Evolutionary conservation across 2,329 filamentous ascomycete genomes (phyloP).

Genomic region (Epicoccum sorghinum): DNA sequence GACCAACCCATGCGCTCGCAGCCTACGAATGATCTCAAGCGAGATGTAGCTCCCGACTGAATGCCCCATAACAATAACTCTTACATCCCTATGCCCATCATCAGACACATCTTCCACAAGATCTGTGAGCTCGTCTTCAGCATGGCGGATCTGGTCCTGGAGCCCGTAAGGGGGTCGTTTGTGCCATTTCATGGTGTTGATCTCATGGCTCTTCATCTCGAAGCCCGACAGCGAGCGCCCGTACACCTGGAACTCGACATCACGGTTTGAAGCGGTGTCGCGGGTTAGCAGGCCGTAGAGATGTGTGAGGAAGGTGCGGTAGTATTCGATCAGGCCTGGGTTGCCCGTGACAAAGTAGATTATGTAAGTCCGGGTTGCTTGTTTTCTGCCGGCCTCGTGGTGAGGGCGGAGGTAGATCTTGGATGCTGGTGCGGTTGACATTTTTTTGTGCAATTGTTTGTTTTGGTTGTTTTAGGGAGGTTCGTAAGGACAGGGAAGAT

Average conservation of each 20-base stretch:
- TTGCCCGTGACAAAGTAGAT: conserved; percentile 79
- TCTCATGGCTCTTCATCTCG: conserved; percentile 37
- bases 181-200: conserved; percentile 30
- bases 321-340: conserved; percentile 77
- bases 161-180: conserved; percentile 50
- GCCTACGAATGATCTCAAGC: conserved; percentile 49
- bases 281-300: conserved; percentile 61
- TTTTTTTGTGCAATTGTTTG: neutral
- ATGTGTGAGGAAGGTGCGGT: conserved; percentile 67
- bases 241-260: conserved; percentile 45
- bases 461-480: conserved; percentile 3
- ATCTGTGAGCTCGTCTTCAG: conserved; percentile 51
- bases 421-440: conserved; percentile 22
- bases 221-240: conserved; percentile 53
- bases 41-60: conserved; percentile 55
- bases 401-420: conserved; percentile 34
- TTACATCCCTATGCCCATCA: conserved; percentile 33
- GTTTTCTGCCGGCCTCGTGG: conserved; percentile 26
- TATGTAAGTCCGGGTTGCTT: conserved; percentile 51
- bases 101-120: conserved; percentile 42
- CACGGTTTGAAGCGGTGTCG: conserved; percentile 23
- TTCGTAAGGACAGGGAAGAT: neutral
- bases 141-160: conserved; percentile 58
- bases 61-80: conserved; percentile 52
- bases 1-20: conserved; percentile 33